Evolutionary conservation across 257 asterid genomes (phyloP), one percentile per base, ranked within the genome.

Genomic region (Solanum sparsipilum): DNA sequence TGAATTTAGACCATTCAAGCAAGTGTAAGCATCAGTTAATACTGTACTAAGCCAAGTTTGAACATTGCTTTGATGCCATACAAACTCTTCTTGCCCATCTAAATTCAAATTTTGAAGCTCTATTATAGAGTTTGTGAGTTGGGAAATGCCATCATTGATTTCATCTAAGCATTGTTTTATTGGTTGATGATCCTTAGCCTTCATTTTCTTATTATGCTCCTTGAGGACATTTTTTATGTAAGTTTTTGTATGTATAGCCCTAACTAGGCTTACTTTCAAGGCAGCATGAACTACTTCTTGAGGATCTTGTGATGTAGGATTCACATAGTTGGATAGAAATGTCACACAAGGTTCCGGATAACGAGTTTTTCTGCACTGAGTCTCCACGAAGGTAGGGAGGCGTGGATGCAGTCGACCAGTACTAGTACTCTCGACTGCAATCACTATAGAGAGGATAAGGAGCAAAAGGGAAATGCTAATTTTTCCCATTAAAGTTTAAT

Each of bases 11-110:
- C 94, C 95, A 32, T 92, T 93, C 29, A 94, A 18, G 32, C 97
- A 94, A 71, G 83, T 85, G 65, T 87, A 90, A 6, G 94, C 93
- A 79, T 94, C 95, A 1, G 94, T 92, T 3, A 90, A 86, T 3
- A 93, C 95, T 3, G 95, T 89, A 75, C 95, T 94, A 88, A 93
- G 82, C 98, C 98, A 94, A 6, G 94, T 90, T 18, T 88, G 36
- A 1, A 94, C 92, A 72, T 93, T 93, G 89, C 93, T 94, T 11
- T 92, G 92, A 72, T 92, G 96, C 98, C 98, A 94, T 11, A 89
- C 87, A 74, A 93, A 93, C 9, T 92, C 88, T 1, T 65, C 72
- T 36, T 83, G 93, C 1, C 46, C 87, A 10, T 89, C 91, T 0
- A 88, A 29, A 21, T 90, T 89, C 29, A 94, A 92, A 27, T 76